These are phyloP conservation scores for Petunia hybrid DNA, from an alignment of 305 asterid species.

Conservation along the genomic window DNA sequence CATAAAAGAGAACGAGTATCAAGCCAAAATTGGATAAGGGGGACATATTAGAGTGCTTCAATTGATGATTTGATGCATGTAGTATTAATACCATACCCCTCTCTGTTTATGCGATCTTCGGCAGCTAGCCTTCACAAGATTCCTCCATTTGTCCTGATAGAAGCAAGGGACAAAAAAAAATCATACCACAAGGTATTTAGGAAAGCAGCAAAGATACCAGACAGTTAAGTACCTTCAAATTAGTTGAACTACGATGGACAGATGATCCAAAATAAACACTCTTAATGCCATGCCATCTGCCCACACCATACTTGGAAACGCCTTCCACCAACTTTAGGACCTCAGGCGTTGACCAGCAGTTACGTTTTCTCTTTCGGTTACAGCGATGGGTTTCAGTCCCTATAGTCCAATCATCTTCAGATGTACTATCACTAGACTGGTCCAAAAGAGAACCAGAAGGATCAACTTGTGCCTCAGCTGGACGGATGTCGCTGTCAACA, in stretches of 20 bases:
- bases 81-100: slow-evolving; percentile 30
- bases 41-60: not conserved
- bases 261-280: slow-evolving; percentile 25
- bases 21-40: not conserved
- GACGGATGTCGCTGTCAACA: not conserved
- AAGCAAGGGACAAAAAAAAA: slow-evolving; percentile 9
- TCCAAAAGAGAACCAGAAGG: slow-evolving; percentile 20
- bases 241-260: slow-evolving; percentile 23
- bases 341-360: slow-evolving; percentile 33
- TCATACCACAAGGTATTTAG: not conserved
- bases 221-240: slow-evolving; percentile 32
- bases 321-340: slow-evolving; percentile 37
- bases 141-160: slow-evolving; percentile 41
- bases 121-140: slow-evolving; percentile 34
- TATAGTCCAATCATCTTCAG: slow-evolving; percentile 30
- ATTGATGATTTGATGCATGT: not conserved
- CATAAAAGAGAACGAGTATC: not conserved
- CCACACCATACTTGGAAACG: slow-evolving; percentile 36
- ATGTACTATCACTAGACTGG: slow-evolving; percentile 27
- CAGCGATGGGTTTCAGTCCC: not conserved
- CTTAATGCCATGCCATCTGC: slow-evolving; percentile 37
- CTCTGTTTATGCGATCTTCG: not conserved
- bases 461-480: slow-evolving; percentile 24
- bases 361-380: slow-evolving; percentile 27
- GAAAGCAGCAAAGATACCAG: not conserved